Percentiles rank a stretch among this genome's conserved stretches.
These are phyloP conservation scores for Cercospora berteroae DNA, from an alignment of 2,329 filamentous ascomycete species.

Conservation along the genomic window DNA sequence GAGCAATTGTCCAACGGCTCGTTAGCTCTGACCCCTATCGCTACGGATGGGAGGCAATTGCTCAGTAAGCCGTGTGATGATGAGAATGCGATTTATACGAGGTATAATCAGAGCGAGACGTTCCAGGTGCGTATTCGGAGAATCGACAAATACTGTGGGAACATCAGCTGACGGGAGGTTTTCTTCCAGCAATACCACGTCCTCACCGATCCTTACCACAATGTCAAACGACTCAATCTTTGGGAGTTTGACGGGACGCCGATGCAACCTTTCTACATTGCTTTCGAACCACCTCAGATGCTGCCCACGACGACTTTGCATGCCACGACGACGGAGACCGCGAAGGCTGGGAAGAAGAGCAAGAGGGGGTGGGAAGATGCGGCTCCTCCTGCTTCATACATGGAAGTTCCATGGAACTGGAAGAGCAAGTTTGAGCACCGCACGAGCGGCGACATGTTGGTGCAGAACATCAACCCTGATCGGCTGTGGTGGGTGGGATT, in stretches of 20 bases:
- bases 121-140: constrained; percentile 53
- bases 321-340: constrained; percentile 45
- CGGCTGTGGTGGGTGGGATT: constrained; percentile 53
- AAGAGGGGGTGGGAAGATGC: constrained; percentile 30
- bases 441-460: constrained; percentile 32
- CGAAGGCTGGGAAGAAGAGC: constrained; percentile 27
- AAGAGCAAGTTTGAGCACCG: constrained; percentile 21
- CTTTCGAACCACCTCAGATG: constrained; percentile 64
- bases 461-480: constrained; percentile 44
- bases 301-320: constrained; percentile 67
- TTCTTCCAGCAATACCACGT: constrained; percentile 44
- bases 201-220: constrained; percentile 59
- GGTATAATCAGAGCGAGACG: constrained; percentile 64
- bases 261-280: constrained; percentile 66
- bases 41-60: constrained; percentile 66
- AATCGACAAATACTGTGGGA: neutral
- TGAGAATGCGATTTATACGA: constrained; percentile 57
- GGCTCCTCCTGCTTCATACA: neutral
- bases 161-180: neutral
- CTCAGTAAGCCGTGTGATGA: constrained; percentile 63
- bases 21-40: constrained; percentile 59
- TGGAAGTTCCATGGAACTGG: constrained; percentile 41
- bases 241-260: constrained; percentile 63
- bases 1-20: constrained; percentile 57
- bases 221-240: constrained; percentile 62